Base-by-base conservation (phyloP, 345 rosid species). In the Pistacia integerrima region DNA sequence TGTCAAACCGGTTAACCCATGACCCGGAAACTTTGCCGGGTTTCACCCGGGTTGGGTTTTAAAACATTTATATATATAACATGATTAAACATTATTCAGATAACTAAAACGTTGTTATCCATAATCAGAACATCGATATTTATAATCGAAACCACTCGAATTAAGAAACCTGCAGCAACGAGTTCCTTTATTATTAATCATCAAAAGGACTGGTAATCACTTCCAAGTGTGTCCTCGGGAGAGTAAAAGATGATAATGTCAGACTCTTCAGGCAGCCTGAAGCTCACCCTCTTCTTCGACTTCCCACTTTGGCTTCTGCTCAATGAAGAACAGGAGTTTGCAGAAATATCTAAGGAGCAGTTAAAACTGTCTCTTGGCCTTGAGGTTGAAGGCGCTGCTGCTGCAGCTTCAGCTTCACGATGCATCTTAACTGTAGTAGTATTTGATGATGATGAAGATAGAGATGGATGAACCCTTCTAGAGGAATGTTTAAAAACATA, bases 201-300 rank as follows among this genome's bases (percentile, higher is more conserved):
- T 38, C 5, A 65, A 46, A 20, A 38, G 4, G 51, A n/a, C 20
- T 3, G 0, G 14, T 65, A 2, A 36, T 72, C 14, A 66, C 41
- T 38, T 52, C 33, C 61, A 41, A 28, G 12, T 35, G 70, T 17
- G 18, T 77, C 51, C 4, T 22, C 18, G 14, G 88, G 81, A 7
- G 82, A 86, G 78, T 83, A 67, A 63, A 84, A 83, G 2, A 81
- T 7, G 70, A 77, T 58, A 58, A 80, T 70, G 18, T 86, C 87
- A 57, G 82, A 64, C 54, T 84, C 85, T 28, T 82, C 82, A 0
- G 88, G 88, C 74, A 72, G 59, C 80, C 63, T 86, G 78, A 88
- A 86, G 76, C 79, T 81, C 30, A 88, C 88, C 75, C 65, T 82
- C 82, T 86, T 86, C 67, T 51, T 79, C 46, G 8, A 0, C 77